Evolutionary conservation across 805 yeast species (phyloP).

Genomic region (Suhomyces vadensis): DNA sequence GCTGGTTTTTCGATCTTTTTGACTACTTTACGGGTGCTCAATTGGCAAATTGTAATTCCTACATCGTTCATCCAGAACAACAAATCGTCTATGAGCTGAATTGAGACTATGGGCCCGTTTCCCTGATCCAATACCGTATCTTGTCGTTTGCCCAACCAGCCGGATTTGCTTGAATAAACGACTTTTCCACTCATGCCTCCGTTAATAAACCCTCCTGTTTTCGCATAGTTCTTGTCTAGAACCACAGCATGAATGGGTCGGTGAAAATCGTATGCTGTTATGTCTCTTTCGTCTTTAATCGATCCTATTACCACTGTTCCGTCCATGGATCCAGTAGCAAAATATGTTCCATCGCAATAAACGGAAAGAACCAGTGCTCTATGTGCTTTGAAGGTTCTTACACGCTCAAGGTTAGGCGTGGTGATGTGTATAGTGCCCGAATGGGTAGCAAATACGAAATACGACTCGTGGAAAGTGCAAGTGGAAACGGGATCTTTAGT

Average conservation of each 20-base stretch:
- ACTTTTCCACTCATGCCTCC: slow-evolving; percentile 93
- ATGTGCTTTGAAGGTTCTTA: slow-evolving; percentile 81
- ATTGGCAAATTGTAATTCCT: slow-evolving; percentile 72
- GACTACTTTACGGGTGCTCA: slow-evolving; percentile 49
- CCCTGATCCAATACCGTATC: slow-evolving; percentile 65
- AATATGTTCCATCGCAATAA: slow-evolving; percentile 67
- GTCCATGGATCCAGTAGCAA: slow-evolving; percentile 91
- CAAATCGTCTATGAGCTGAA: slow-evolving; percentile 63
- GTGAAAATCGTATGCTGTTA: slow-evolving; percentile 75
- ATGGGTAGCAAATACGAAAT: slow-evolving; percentile 85
- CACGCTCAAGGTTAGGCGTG: slow-evolving; percentile 54
- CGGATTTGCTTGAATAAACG: slow-evolving; percentile 60
- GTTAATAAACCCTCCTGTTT: slow-evolving; percentile 66
- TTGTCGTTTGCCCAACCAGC: slow-evolving; percentile 83
- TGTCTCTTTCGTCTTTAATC: slow-evolving; percentile 58
- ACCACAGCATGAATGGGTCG: slow-evolving; percentile 89
- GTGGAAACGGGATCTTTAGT: slow-evolving; percentile 77
- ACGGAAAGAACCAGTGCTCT: slow-evolving; percentile 78
- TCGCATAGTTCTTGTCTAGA: slow-evolving; percentile 65
- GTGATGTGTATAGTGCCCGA: slow-evolving; percentile 78
- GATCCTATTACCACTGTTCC: slow-evolving; percentile 88
- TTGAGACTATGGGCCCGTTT: slow-evolving; percentile 69
- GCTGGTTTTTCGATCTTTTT: slow-evolving; percentile 57
- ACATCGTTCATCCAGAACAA: slow-evolving; percentile 81
- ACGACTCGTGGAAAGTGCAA: slow-evolving; percentile 55